Evolutionary conservation across 1,139 yeast species (phyloP).

Genomic region (Suhomyces atakaporum): DNA sequence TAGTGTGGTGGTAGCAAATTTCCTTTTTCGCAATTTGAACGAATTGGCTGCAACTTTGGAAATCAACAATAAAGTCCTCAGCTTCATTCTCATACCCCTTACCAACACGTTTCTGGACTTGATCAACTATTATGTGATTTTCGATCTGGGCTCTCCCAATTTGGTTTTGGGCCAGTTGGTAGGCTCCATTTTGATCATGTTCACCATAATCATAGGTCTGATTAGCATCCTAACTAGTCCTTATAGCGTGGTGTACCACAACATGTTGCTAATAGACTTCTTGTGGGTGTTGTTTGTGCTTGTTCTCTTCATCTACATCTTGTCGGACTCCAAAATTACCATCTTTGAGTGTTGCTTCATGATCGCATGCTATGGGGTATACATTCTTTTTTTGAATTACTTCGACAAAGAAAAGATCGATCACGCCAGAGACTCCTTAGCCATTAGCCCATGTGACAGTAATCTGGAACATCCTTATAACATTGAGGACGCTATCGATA

Average conservation of each 20-base stretch:
- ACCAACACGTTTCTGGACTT: slow-evolving; percentile 46
- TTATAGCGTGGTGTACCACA: slow-evolving; percentile 23
- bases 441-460: slow-evolving; percentile 5
- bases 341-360: slow-evolving; percentile 47
- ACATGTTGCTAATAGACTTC: slow-evolving; percentile 32
- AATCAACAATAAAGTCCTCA: slow-evolving; percentile 35
- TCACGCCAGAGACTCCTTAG: slow-evolving; percentile 7
- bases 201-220: slow-evolving; percentile 39
- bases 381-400: slow-evolving; percentile 26
- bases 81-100: slow-evolving; percentile 41
- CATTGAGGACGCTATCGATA: slow-evolving; percentile 30
- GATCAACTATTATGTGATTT: slow-evolving; percentile 37
- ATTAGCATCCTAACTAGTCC: slow-evolving; percentile 33
- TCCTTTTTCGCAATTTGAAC: slow-evolving; percentile 35
- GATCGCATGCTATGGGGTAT: slow-evolving; percentile 40
- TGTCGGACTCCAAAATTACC: slow-evolving; percentile 54
- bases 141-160: slow-evolving; percentile 34
- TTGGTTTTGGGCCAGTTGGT: slow-evolving; percentile 45
- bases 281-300: slow-evolving; percentile 39
- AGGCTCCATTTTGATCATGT: slow-evolving; percentile 40
- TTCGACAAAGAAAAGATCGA: slow-evolving; percentile 13
- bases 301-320: slow-evolving; percentile 40
- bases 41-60: slow-evolving; percentile 28
- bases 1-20: slow-evolving; percentile 41
- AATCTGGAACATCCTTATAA: slow-evolving; percentile 20